Conservation (phyloP, 306 rosid genomes). For the Purshia tridentata region DNA sequence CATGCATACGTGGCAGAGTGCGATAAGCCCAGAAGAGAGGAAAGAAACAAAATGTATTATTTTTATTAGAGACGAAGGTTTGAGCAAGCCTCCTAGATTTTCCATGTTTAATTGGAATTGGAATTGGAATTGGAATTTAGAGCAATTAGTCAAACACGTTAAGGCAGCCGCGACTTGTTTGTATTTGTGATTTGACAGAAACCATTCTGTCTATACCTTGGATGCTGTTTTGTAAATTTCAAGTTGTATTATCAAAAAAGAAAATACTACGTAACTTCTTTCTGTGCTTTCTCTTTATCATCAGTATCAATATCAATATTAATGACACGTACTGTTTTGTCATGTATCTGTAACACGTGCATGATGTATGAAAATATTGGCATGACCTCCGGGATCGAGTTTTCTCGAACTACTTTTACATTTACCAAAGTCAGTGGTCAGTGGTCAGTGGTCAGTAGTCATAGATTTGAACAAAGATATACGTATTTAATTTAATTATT, state of each 20-base stretch:
- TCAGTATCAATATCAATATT: no score
- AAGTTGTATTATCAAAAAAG: no score
- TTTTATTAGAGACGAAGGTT: neutral
- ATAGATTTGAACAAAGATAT: neutral
- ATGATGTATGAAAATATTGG: no score
- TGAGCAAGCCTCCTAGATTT: neutral
- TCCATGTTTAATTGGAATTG: no score
- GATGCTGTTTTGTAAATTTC: no score
- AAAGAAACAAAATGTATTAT: no score
- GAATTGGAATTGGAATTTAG: neutral
- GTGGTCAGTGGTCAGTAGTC: neutral
- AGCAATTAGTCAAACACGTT: slow-evolving; percentile 8
- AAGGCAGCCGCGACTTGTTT: neutral
- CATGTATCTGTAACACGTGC: no score
- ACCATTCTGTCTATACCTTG: neutral
- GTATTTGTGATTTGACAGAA: neutral
- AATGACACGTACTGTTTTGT: no score
- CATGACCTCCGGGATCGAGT: neutral
- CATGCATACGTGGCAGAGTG: neutral
- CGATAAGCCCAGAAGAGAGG: neutral
- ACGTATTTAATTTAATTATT: no score
- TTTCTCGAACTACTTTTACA: neutral
- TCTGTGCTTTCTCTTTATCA: no score
- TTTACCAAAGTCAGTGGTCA: neutral
- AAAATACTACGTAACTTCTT: no score